These are phyloP conservation scores for Didymella sp. DNA, from an alignment of 2,329 filamentous ascomycete genomes.

Conservation along the genomic window DNA sequence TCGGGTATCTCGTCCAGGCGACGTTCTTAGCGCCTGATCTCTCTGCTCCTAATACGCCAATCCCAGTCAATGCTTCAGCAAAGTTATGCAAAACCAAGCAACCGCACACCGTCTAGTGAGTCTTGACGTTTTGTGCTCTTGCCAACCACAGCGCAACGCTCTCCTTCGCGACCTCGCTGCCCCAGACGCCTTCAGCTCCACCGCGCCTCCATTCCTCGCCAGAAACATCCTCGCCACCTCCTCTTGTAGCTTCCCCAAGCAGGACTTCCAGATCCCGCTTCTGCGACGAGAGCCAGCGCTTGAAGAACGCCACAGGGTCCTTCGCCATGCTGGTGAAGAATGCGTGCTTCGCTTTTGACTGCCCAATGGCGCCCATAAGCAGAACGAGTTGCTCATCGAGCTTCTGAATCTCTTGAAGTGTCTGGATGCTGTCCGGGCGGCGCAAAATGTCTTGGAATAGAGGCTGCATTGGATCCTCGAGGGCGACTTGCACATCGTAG, in stretches of 20 bases:
- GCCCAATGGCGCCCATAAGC: slow-evolving; percentile 80
- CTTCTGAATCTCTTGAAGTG: slow-evolving; percentile 75
- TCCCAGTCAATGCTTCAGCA: slow-evolving; percentile 7
- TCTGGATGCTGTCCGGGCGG: slow-evolving; percentile 59
- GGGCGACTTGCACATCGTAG: slow-evolving; percentile 85
- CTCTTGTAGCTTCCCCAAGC: slow-evolving; percentile 76
- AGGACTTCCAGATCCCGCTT: slow-evolving; percentile 89
- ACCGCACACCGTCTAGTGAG: slow-evolving; percentile 27
- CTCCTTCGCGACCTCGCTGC: slow-evolving; percentile 66
- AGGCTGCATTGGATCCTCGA: slow-evolving; percentile 83
- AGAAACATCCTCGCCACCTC: slow-evolving; percentile 57
- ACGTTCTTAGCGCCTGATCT: slow-evolving; percentile 15
- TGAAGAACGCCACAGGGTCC: slow-evolving; percentile 84
- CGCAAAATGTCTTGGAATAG: slow-evolving; percentile 61
- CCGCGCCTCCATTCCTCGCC: slow-evolving; percentile 74
- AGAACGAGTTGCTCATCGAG: slow-evolving; percentile 87
- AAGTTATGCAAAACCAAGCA: slow-evolving; percentile 1
- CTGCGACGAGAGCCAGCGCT: slow-evolving; percentile 88
- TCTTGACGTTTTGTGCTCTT: slow-evolving; percentile 40
- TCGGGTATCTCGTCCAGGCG: slow-evolving; percentile 21
- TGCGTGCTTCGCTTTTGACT: slow-evolving; percentile 87
- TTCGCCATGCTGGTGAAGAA: slow-evolving; percentile 81
- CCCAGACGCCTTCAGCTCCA: slow-evolving; percentile 69
- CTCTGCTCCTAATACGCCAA: slow-evolving; percentile 19
- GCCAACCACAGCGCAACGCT: slow-evolving; percentile 68